phyloP scores from a whole-genome alignment of 176 grass and related monocot species.

The Alloteropsis semialata region DNA sequence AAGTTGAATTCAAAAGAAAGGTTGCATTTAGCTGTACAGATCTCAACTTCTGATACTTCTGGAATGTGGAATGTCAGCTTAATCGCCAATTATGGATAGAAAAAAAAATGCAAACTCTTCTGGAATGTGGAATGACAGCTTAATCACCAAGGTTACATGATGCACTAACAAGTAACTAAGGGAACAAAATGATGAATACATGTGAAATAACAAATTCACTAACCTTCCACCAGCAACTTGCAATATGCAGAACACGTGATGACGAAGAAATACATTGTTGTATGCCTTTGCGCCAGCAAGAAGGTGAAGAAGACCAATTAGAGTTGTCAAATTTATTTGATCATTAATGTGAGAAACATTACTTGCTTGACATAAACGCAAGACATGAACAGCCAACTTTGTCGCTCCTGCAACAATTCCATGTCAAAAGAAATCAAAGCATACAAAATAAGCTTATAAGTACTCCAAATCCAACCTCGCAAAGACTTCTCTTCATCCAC shows the following conservation, averaged over 20 bases:
- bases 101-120: background rate
- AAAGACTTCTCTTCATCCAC: constrained; percentile 77
- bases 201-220: constrained; percentile 36
- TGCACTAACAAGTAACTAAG: constrained; percentile 7
- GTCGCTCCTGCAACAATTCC: constrained; percentile 59
- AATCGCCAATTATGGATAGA: too few relatives aligned
- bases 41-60: too few relatives aligned
- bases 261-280: constrained; percentile 87
- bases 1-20: too few relatives aligned
- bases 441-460: constrained; percentile 26
- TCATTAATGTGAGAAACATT: constrained; percentile 40
- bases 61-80: too few relatives aligned
- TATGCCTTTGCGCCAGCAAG: constrained; percentile 77
- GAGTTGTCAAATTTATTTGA: constrained; percentile 61
- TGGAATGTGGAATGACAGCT: background rate
- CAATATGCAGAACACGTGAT: constrained; percentile 96
- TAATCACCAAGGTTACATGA: background rate
- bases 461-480: constrained; percentile 58
- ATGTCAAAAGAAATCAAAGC: constrained; percentile 33
- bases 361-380: constrained; percentile 77
- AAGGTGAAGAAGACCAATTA: constrained; percentile 66
- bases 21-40: too few relatives aligned
- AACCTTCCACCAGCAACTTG: constrained; percentile 91
- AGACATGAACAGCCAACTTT: constrained; percentile 79
- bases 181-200: constrained; percentile 14